Evolutionary conservation across 495 filamentous ascomycete genomes (phyloP), one percentile per base, ranked within the genome.

Genomic region (Penicillium bialowiezense): DNA sequence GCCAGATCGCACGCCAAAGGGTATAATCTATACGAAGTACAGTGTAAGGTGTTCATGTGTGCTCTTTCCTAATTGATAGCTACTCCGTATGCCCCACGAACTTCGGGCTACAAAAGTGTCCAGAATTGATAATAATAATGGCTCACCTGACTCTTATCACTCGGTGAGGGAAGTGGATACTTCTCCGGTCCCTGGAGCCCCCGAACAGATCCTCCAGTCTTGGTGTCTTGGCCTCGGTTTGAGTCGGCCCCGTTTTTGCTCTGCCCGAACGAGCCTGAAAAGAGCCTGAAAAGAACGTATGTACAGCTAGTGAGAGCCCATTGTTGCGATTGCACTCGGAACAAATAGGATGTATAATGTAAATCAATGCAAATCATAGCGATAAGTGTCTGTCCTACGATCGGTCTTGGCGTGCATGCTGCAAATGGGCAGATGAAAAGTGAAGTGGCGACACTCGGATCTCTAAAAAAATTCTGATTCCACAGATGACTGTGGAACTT

Each of bases 191-290:
- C 28, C 13, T 44, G 9, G 17, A 23, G 8, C 47, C 38, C 23
- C 49, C 32, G 33, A 6, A 35, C 15, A 31, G 39, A 29, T 20
- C 26, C 19, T 42, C 8, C 24, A 15, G 31, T 37, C 13, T 23
- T 21, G 21, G 13, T 17, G 5, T 48, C 56, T 51, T 49, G 44
- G 56, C 44, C 48, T 56, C 53, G 56, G 56, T 47, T 59, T 39
- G 14, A 14, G 31, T 59, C 56, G 56, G 51, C 42, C 43, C 23
- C 23, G 17, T 10, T 32, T 24, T 17, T 14, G 31, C 23, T 26
- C 23, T 4, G 23, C 23, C 23, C 8, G 23, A 26, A 26, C 4
- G 8, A 26, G 23, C 23, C 23, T 26, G 23, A 26, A 26, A 26
- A 8, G 23, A 4, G 23, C 8, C 23, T 8, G n/a, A n/a, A n/a